These are phyloP conservation scores for Garcia nutans DNA, from an alignment of 345 rosid species.

Conservation along the genomic window DNA sequence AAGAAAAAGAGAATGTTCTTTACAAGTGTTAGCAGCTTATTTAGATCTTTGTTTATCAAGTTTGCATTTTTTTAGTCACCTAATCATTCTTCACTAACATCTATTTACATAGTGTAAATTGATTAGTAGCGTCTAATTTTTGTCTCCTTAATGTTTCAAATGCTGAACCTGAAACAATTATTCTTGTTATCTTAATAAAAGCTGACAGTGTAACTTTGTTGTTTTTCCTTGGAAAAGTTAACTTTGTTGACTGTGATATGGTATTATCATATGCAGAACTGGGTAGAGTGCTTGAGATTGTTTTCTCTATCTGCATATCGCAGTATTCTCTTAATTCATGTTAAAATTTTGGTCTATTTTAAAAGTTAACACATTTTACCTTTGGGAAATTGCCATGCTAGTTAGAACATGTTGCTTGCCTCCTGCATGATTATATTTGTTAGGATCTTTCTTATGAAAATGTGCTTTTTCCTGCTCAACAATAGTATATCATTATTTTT, in stretches of 20 bases:
- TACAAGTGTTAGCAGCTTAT: background rate
- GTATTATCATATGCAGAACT: background rate
- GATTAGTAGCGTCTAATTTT: background rate
- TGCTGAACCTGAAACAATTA: background rate
- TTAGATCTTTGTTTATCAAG: background rate
- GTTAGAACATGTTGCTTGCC: background rate
- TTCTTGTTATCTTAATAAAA: background rate
- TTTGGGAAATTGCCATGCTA: background rate
- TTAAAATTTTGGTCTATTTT: background rate
- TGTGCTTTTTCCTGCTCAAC: background rate
- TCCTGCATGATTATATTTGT: background rate
- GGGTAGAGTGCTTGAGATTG: background rate
- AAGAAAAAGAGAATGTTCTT: background rate
- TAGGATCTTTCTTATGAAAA: background rate
- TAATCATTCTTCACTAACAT: background rate
- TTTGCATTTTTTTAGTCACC: background rate
- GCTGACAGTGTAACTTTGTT: background rate
- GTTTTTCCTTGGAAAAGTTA: background rate
- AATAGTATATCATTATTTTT: background rate
- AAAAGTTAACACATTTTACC: background rate
- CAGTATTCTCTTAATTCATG: background rate
- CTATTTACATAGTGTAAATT: background rate
- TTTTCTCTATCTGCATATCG: background rate
- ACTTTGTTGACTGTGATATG: background rate
- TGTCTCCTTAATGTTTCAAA: background rate